Evolutionary conservation across 495 filamentous ascomycete genomes (phyloP), one percentile per base, ranked within the genome.

Genomic region (Podospora pseudopauciseta): DNA sequence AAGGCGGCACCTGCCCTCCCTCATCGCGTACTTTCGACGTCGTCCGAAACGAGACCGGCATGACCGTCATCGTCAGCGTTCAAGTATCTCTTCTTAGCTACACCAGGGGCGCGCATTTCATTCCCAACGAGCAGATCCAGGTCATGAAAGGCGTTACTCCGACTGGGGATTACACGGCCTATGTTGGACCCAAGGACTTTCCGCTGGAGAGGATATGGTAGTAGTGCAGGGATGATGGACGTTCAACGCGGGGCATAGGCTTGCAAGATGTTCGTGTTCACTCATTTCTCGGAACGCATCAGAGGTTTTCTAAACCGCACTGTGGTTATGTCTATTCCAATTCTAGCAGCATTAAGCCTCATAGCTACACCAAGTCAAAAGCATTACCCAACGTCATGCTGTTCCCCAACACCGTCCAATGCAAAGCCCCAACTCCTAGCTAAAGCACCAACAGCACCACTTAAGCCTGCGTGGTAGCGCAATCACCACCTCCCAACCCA

Each of bases 51-150:
- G 53, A 66, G 34, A 54, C 56, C 57, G 71, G 73, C 57, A 65
- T 75, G 57, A 70, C 49, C 39, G 32, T 76, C 20, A 62, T 65
- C 39, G 70, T 71, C 58, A 69, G 72, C 44, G 72, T 74, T 49
- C 74, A 67, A 58, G 68, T 74, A 0, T 72, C 74, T 11, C 72
- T 68, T 30, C 70, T 71, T 4, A 72, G 70, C 72, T 65, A 68
- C 65, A 73, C 73, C 65, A 69, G 68, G 39, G 73, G 71, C 49
- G 26, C 67, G 9, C 70, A 73, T 65, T 63, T 71, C 18, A 67
- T 75, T 49, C 63, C 69, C 54, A 65, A 34, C 39, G 66, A 66
- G 62, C 67, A 75, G 61, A 72, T 75, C 23, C 28, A 68, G 58
- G 44, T 71, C 20, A 65, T 66, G 1, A n/a, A 32, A 2, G 67